phyloP scores from a whole-genome alignment of 306 rosid genomes.

The Citrullus mucosospermus region DNA sequence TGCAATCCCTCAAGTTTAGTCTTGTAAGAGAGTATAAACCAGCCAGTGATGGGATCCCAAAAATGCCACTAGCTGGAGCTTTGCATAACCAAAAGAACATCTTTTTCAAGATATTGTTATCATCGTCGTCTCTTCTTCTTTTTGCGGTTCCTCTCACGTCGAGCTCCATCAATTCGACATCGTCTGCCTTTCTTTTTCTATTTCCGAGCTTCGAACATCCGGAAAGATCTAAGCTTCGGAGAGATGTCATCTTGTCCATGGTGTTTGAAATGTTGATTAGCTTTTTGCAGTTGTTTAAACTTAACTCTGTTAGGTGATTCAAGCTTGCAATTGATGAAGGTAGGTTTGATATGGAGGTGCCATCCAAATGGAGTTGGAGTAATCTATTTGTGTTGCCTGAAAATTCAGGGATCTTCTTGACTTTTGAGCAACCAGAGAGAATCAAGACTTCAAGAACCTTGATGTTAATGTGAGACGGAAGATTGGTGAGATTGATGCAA shows the following conservation, averaged over 20 bases:
- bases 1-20: background rate
- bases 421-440: conserved; percentile 1
- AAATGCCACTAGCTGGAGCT: background rate
- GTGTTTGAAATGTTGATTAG: background rate
- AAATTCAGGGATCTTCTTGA: conserved; percentile 6
- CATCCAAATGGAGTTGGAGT: background rate
- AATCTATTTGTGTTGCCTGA: background rate
- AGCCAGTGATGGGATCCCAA: background rate
- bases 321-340: background rate
- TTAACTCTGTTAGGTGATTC: background rate
- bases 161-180: background rate
- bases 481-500: background rate
- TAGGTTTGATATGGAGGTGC: background rate
- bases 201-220: background rate
- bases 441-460: background rate
- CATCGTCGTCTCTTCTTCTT: background rate
- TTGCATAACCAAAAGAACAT: background rate
- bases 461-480: background rate
- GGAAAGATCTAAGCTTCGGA: background rate
- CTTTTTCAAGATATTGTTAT: background rate
- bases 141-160: background rate
- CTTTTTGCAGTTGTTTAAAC: background rate
- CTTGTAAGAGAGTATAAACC: background rate
- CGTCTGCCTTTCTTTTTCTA: background rate
- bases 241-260: background rate